Evolutionary conservation across 208 protist genomes (phyloP), one percentile per base, ranked within the genome.

Genomic region (Crithidia brevicula): DNA sequence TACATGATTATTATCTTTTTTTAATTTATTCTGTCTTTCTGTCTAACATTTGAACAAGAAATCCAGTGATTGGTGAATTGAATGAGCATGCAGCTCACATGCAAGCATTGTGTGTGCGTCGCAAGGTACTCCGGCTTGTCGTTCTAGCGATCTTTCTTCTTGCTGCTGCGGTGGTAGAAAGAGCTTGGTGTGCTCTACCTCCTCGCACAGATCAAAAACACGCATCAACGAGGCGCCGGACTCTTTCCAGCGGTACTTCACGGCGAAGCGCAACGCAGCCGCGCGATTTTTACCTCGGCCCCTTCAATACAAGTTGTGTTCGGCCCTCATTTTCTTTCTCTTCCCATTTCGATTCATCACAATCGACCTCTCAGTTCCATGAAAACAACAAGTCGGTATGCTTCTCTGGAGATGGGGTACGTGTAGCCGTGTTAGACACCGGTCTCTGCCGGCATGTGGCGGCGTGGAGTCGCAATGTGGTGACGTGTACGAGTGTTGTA

Each of bases 381-480:
- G 25, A 42, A 8, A 25, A 23, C 11, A n/a, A 33, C 10, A 36
- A 22, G 8, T 18, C 45, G 7, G 43, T 18, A 22, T 75, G 56
- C 59, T 82, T 77, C 60, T 79, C 69, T 3, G 87, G 87, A 1
- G 45, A 49, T 49, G 84, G 82, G 22, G 80, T 93, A 33, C 76
- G 51, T 36, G 74, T 94, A 9, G 83, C 83, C n/a, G 6, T 94
- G 18, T 54, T 94, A 1, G 88, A 94, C 58, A 91, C 69, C 2
- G 85, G 85, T 1, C 22, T 94, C 31, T 81, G 79, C 31, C 23
- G 53, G 1, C 36, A 57, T 49, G 57, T 84, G 6, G 2, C 45
- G 0, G 47, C 34, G n/a, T 22, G n/a, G 31, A 86, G 77, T 15
- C 57, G 45, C 20, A 76, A 76, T 57, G n/a, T 50, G 6, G 43